These are phyloP conservation scores for Debaryomycetaceae sp. DNA, from an alignment of 1,139 yeast species.

Conservation along the genomic window DNA sequence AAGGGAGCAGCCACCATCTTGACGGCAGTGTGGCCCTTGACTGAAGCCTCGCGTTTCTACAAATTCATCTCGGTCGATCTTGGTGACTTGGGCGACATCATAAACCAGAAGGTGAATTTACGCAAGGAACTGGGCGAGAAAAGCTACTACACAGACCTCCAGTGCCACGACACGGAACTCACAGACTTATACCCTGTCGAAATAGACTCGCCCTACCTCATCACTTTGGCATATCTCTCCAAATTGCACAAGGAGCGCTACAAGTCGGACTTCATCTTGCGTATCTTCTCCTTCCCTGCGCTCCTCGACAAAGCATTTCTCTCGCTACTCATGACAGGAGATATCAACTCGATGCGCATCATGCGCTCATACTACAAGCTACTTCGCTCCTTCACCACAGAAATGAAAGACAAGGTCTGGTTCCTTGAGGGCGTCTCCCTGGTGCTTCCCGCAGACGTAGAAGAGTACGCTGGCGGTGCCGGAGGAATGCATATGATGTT, in stretches of 20 bases:
- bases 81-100: constrained; percentile 79
- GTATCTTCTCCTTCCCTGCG: constrained; percentile 94
- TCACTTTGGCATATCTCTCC: constrained; percentile 81
- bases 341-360: constrained; percentile 80
- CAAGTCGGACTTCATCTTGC: constrained; percentile 78
- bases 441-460: constrained; percentile 81
- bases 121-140: constrained; percentile 16
- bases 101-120: constrained; percentile 44
- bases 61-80: constrained; percentile 76
- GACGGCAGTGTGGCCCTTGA: constrained; percentile 92
- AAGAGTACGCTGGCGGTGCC: constrained; percentile 76
- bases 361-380: constrained; percentile 85
- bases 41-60: constrained; percentile 71
- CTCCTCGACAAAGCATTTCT: constrained; percentile 75
- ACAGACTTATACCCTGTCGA: constrained; percentile 85
- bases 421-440: constrained; percentile 88
- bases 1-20: constrained; percentile 95
- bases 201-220: constrained; percentile 76
- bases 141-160: constrained; percentile 54
- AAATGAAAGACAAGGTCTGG: constrained; percentile 90
- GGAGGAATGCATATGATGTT: constrained; percentile 92
- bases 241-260: constrained; percentile 78
- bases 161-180: constrained; percentile 84
- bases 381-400: constrained; percentile 75
- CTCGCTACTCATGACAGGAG: constrained; percentile 77